Percentiles rank a stretch among this genome's conserved stretches.
Evolutionary conservation across 2,329 filamentous ascomycete species (phyloP).

Genomic region (Hymenoscyphus fraxineus): DNA sequence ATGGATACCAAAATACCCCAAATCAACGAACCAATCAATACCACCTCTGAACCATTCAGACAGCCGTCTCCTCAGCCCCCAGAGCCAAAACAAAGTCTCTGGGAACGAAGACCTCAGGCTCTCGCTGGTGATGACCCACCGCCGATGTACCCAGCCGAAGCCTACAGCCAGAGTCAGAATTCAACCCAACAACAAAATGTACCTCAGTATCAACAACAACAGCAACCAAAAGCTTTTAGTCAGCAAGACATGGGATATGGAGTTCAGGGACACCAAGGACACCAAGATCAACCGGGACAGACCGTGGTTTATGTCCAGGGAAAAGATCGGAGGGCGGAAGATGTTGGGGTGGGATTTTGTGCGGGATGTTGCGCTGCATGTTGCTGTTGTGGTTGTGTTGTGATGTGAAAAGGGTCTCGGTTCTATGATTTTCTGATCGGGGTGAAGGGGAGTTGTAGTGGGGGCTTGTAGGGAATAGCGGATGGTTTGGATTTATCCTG

Average conservation of each 20-base stretch:
- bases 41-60: not conserved
- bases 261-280: not conserved
- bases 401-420: not conserved
- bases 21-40: not conserved
- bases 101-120: constrained; percentile 4
- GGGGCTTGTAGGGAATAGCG: too few relatives aligned
- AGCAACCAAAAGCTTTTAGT: not conserved
- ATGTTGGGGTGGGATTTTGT: not conserved
- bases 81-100: not conserved
- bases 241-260: not conserved
- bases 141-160: not conserved
- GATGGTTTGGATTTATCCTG: too few relatives aligned
- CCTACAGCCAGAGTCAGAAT: not conserved
- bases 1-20: constrained; percentile 1
- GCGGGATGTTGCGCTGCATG: not conserved
- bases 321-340: not conserved
- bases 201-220: not conserved
- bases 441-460: not conserved
- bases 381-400: not conserved
- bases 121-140: not conserved
- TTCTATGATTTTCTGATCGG: not conserved
- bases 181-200: not conserved
- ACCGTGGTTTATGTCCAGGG: not conserved
- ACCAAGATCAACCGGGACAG: not conserved
- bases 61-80: not conserved